phyloP scores from a whole-genome alignment of 805 yeast species.

The Starmerella cellae region DNA sequence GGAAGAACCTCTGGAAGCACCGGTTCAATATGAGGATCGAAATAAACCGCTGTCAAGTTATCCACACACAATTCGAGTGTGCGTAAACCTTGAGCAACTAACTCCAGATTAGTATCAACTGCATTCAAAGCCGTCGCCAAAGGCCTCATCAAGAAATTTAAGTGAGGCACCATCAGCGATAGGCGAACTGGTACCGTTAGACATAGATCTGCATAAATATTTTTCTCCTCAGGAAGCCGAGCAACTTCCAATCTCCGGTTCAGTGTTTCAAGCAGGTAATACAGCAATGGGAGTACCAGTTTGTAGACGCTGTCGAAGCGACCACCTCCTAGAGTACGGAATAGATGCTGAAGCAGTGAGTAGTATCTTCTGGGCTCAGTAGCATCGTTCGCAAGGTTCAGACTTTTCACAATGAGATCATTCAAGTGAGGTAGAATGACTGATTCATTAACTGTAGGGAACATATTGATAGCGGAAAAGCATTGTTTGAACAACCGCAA shows the following conservation, averaged over 20 bases:
- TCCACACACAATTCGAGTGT: slow-evolving; percentile 94
- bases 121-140: slow-evolving; percentile 70
- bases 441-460: slow-evolving; percentile 71
- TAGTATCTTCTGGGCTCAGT: slow-evolving; percentile 86
- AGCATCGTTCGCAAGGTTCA: slow-evolving; percentile 67
- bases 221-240: slow-evolving; percentile 78
- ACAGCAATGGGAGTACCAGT: slow-evolving; percentile 82
- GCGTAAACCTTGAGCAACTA: slow-evolving; percentile 86
- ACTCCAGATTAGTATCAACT: slow-evolving; percentile 58
- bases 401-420: slow-evolving; percentile 64
- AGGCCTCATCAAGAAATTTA: slow-evolving; percentile 80
- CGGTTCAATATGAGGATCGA: slow-evolving; percentile 94
- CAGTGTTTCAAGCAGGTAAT: slow-evolving; percentile 70
- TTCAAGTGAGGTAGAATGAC: slow-evolving; percentile 82
- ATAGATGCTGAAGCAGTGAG: slow-evolving; percentile 72
- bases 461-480: slow-evolving; percentile 88
- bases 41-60: slow-evolving; percentile 87
- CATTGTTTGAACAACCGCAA: slow-evolving; percentile 79
- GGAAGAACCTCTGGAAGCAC: slow-evolving; percentile 89
- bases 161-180: slow-evolving; percentile 85
- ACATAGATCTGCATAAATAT: slow-evolving; percentile 87
- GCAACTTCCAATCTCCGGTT: slow-evolving; percentile 75
- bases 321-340: slow-evolving; percentile 94
- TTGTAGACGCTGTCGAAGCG: slow-evolving; percentile 85
- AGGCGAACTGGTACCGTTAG: slow-evolving; percentile 90